Percentiles rank a stretch among this genome's conserved stretches.
phyloP scores from a whole-genome alignment of 2,329 filamentous ascomycete genomes.

The Westerdykella ornata region DNA sequence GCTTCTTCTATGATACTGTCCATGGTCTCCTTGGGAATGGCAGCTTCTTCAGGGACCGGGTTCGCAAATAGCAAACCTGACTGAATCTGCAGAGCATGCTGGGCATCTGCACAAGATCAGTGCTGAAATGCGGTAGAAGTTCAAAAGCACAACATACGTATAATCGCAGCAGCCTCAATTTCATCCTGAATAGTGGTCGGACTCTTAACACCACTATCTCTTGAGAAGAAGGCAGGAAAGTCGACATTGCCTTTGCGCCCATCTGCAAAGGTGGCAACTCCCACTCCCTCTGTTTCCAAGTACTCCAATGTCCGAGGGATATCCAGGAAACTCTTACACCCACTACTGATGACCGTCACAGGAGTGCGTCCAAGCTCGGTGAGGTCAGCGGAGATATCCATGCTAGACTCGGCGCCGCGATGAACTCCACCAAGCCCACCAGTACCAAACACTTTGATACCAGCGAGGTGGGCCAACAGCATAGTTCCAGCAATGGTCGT shows the following conservation, averaged over 20 bases:
- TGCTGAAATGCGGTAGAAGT: neutral
- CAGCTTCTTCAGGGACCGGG: conserved; percentile 66
- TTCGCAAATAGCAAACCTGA: conserved; percentile 86
- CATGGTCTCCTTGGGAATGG: conserved; percentile 55
- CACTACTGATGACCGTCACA: conserved; percentile 80
- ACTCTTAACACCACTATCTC: conserved; percentile 76
- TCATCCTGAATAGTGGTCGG: conserved; percentile 69
- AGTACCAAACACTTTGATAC: conserved; percentile 89
- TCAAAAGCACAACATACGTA: conserved; percentile 47
- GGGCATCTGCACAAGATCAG: conserved; percentile 51
- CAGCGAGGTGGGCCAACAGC: conserved; percentile 76
- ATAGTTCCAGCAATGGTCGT: conserved; percentile 93
- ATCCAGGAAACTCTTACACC: conserved; percentile 94
- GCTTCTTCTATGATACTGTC: conserved; percentile 38
- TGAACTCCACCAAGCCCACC: conserved; percentile 93
- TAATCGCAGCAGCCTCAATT: conserved; percentile 79
- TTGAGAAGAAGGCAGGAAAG: conserved; percentile 88
- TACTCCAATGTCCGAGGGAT: conserved; percentile 83
- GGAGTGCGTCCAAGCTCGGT: conserved; percentile 87
- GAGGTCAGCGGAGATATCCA: conserved; percentile 93
- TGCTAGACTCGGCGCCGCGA: conserved; percentile 72
- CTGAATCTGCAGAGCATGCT: conserved; percentile 63
- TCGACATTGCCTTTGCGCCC: conserved; percentile 65
- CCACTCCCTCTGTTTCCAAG: conserved; percentile 65
- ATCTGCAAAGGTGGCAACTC: conserved; percentile 85